These are phyloP conservation scores for Boletus speciosus DNA, from an alignment of 768 basidiomycete species.

Conservation along the genomic window DNA sequence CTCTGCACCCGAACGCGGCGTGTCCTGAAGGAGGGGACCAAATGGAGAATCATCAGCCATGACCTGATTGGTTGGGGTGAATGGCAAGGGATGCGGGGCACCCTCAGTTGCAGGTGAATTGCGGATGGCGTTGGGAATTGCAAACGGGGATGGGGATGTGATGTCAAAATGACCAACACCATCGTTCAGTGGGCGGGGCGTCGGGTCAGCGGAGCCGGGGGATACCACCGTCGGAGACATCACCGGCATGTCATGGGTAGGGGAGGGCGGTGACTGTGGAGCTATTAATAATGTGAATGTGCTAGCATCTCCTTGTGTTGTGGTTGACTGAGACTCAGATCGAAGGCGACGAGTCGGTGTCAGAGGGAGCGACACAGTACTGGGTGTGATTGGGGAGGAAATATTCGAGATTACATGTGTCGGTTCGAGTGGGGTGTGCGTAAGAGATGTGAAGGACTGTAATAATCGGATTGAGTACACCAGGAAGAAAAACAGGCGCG, in stretches of 20 bases:
- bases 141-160: slow-evolving; percentile 7
- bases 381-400: slow-evolving; percentile 26
- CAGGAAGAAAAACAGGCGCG: background rate
- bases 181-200: background rate
- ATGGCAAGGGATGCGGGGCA: slow-evolving; percentile 7
- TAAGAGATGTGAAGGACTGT: slow-evolving; percentile 45
- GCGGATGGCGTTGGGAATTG: slow-evolving; percentile 2
- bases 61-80: slow-evolving; percentile 16
- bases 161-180: background rate
- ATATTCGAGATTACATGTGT: slow-evolving; percentile 46
- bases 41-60: slow-evolving; percentile 28
- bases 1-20: slow-evolving; percentile 26
- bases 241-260: slow-evolving; percentile 1
- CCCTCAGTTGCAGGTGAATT: background rate
- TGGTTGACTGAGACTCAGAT: slow-evolving; percentile 18
- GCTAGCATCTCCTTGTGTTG: slow-evolving; percentile 2
- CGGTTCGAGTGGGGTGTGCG: slow-evolving; percentile 46
- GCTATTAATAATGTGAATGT: background rate
- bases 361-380: slow-evolving; percentile 12
- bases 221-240: background rate
- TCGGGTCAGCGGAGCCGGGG: background rate
- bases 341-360: slow-evolving; percentile 15
- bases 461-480: background rate
- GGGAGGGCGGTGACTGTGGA: background rate
- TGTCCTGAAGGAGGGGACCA: slow-evolving; percentile 30